Conservation (phyloP, 768 basidiomycete genomes). For the Suillus tomentosus region DNA sequence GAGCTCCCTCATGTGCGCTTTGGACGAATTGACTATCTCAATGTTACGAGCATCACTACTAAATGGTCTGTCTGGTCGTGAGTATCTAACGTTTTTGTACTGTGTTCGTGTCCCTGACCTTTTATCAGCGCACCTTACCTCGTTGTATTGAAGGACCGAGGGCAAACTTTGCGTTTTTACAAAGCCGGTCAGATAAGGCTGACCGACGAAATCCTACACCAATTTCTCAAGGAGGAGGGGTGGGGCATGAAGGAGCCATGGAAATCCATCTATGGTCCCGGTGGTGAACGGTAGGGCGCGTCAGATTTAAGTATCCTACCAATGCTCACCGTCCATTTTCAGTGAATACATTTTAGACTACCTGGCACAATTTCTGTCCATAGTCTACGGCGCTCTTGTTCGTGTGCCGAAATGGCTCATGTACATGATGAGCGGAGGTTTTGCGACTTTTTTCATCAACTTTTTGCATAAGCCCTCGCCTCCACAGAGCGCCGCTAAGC, state of each 20-base stretch:
- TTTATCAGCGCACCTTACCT: conserved; percentile 69
- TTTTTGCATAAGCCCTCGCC: conserved; percentile 51
- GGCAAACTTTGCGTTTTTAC: conserved; percentile 82
- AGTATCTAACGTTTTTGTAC: conserved; percentile 29
- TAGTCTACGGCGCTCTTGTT: conserved; percentile 52
- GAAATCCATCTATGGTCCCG: conserved; percentile 70
- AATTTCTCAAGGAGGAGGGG: conserved; percentile 64
- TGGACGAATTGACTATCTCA: conserved; percentile 86
- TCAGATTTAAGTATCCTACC: not conserved
- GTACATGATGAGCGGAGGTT: conserved; percentile 61
- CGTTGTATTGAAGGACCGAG: conserved; percentile 70
- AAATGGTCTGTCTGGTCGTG: conserved; percentile 88
- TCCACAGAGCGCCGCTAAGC: conserved; percentile 14
- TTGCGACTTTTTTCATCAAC: conserved; percentile 69
- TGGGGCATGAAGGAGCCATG: conserved; percentile 71
- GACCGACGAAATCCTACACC: conserved; percentile 57
- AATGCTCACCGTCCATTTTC: conserved; percentile 14
- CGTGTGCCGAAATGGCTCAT: conserved; percentile 73
- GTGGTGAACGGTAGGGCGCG: conserved; percentile 63
- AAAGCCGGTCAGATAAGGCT: conserved; percentile 63
- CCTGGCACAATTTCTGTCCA: conserved; percentile 50
- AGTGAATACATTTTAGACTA: conserved; percentile 74
- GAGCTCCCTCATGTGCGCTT: conserved; percentile 76
- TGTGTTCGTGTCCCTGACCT: conserved; percentile 5
- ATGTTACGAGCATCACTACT: conserved; percentile 80